Conservation (phyloP, 257 asterid species). For the Solanum tarapatanum region DNA sequence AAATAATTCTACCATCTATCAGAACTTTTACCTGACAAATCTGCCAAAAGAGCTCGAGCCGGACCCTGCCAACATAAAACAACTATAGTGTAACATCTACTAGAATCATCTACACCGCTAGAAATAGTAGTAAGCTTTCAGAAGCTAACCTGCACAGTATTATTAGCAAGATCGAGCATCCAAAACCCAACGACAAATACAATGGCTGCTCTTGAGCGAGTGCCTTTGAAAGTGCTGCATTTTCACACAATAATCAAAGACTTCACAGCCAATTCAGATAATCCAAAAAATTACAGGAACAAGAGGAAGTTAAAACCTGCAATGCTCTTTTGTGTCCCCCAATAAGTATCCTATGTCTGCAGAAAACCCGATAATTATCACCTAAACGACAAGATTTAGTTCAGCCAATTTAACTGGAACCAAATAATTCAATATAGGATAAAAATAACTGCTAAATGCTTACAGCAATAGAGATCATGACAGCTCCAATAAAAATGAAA, state of each 20-base stretch:
- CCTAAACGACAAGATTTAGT: conserved; percentile 45
- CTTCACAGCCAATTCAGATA: background rate
- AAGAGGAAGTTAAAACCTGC: conserved; percentile 59
- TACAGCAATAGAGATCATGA: conserved; percentile 81
- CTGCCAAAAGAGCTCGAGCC: conserved; percentile 99
- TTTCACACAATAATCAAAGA: conserved; percentile 21
- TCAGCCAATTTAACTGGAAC: conserved; percentile 23
- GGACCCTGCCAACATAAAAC: conserved; percentile 59
- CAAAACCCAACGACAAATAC: conserved; percentile 89
- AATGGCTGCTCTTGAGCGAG: conserved; percentile 93
- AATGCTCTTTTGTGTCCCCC: conserved; percentile 95
- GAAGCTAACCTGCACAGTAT: conserved; percentile 88
- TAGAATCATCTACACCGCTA: background rate
- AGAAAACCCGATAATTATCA: conserved; percentile 86
- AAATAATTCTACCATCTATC: background rate
- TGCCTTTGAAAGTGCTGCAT: conserved; percentile 92
- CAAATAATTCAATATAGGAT: conserved; percentile 1
- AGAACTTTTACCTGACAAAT: conserved; percentile 63
- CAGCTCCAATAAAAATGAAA: conserved; percentile 70
- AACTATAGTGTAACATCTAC: background rate
- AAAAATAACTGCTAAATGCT: conserved; percentile 19
- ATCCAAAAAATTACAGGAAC: conserved; percentile 5
- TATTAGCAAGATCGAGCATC: conserved; percentile 99
- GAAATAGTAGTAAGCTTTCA: background rate
- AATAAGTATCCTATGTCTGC: conserved; percentile 96